A percentile compares a stretch with the other conserved stretches of the same genome.
These are phyloP conservation scores for Apiotrichum laibachii DNA, from an alignment of 1,284 basidiomycete genomes.

Conservation along the genomic window DNA sequence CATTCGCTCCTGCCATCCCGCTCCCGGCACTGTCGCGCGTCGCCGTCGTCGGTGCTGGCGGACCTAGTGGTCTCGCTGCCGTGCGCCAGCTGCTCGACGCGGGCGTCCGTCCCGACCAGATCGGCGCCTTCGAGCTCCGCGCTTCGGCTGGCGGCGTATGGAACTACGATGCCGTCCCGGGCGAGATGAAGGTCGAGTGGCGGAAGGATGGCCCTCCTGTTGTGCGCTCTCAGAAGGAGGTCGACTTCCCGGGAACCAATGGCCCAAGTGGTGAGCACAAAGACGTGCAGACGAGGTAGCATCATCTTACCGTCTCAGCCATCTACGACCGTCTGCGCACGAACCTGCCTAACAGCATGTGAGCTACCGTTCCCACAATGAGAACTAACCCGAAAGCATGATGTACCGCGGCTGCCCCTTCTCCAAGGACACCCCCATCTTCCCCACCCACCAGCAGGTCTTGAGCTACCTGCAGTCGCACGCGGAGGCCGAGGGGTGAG, in stretches of 20 bases:
- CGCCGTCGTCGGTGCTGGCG: slow-evolving; percentile 53
- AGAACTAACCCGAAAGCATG: slow-evolving; percentile 17
- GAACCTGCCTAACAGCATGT: slow-evolving; percentile 38
- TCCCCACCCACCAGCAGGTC: slow-evolving; percentile 23
- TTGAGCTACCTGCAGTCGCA: slow-evolving; percentile 21
- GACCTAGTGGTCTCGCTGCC: slow-evolving; percentile 49
- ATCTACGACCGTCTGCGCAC: slow-evolving; percentile 32
- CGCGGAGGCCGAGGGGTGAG: slow-evolving; percentile 18
- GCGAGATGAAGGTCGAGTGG: slow-evolving; percentile 17
- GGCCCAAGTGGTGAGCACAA: slow-evolving; percentile 21
- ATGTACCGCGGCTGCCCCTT: slow-evolving; percentile 24
- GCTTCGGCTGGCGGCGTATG: slow-evolving; percentile 26
- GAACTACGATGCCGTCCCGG: slow-evolving; percentile 25
- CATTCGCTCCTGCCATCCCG: slow-evolving; percentile 19
- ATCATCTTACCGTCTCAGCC: slow-evolving; percentile 2
- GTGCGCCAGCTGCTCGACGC: slow-evolving; percentile 48
- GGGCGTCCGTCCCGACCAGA: slow-evolving; percentile 25
- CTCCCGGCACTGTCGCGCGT: slow-evolving; percentile 33
- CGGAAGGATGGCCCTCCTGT: slow-evolving; percentile 13
- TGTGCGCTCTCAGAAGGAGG: slow-evolving; percentile 14
- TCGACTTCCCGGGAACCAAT: slow-evolving; percentile 7
- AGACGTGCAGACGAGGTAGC: slow-evolving; percentile 5
- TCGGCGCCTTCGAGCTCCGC: slow-evolving; percentile 33
- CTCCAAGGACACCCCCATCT: slow-evolving; percentile 19
- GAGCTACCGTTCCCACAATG: neutral